Percentiles rank a stretch among this genome's conserved stretches.
phyloP scores from a whole-genome alignment of 352 stramenopile species.

The Pythium sp. region DNA sequence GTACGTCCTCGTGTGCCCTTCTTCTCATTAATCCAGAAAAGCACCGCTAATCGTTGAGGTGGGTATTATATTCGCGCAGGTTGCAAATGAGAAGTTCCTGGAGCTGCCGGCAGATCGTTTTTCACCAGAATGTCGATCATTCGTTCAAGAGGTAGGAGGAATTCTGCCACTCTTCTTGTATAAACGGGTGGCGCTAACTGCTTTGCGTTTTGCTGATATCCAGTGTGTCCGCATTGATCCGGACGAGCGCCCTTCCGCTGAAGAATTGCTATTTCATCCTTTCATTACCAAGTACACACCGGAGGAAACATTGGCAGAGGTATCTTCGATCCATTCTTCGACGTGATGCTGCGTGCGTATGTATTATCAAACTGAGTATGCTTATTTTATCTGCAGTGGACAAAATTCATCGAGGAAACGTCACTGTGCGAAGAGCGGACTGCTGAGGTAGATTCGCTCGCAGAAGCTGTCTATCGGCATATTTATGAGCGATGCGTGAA shows the following conservation, averaged over 20 bases:
- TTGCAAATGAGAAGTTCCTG: conserved; percentile 75
- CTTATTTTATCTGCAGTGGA: conserved; percentile 42
- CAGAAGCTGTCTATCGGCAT: conserved; percentile 76
- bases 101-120: conserved; percentile 60
- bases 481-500: conserved; percentile 77
- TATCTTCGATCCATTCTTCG: conserved; percentile 16
- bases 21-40: neutral
- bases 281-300: conserved; percentile 68
- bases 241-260: conserved; percentile 55
- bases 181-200: neutral
- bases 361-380: neutral
- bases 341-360: neutral
- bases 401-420: conserved; percentile 51
- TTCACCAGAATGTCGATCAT: conserved; percentile 68
- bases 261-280: conserved; percentile 60
- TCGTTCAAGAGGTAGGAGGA: conserved; percentile 54
- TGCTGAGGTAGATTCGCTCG: conserved; percentile 58
- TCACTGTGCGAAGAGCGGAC: conserved; percentile 58
- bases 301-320: conserved; percentile 67
- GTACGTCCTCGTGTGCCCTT: conserved; percentile 17
- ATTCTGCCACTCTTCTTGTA: neutral
- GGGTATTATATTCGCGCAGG: conserved; percentile 27
- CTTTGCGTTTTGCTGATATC: neutral
- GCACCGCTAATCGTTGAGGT: neutral
- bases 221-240: conserved; percentile 73